A percentile compares a stretch with the other conserved stretches of the same genome.
These are phyloP conservation scores for Hypoxylon sp. DNA, from an alignment of 2,329 filamentous ascomycete genomes.

Conservation along the genomic window DNA sequence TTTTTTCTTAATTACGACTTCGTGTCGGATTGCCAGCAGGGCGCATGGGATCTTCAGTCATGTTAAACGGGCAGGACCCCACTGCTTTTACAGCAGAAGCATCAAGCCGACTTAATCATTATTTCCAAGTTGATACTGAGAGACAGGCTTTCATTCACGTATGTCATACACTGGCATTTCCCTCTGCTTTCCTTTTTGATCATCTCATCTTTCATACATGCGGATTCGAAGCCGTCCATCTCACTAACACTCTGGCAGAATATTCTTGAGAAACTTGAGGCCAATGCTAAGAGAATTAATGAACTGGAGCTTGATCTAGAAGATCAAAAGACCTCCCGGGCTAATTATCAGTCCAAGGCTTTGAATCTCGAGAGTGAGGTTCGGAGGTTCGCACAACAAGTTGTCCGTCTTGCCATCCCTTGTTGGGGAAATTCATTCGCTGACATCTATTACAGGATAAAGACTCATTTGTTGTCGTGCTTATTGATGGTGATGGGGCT, in stretches of 20 bases:
- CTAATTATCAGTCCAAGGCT: constrained; percentile 47
- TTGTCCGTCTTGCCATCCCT: constrained; percentile 45
- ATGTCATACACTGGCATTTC: constrained; percentile 28
- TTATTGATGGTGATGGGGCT: constrained; percentile 56
- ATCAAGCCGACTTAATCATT: constrained; percentile 48
- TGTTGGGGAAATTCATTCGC: constrained; percentile 12
- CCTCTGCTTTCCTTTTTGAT: not conserved
- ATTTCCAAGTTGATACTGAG: constrained; percentile 50
- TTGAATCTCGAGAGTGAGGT: constrained; percentile 46
- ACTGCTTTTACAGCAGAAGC: constrained; percentile 39
- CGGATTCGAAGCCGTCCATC: not conserved
- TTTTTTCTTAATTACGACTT: not conserved
- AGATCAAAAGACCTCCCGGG: constrained; percentile 51
- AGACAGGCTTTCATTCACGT: constrained; percentile 52
- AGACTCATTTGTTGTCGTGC: constrained; percentile 54
- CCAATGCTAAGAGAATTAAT: constrained; percentile 47
- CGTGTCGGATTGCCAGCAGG: constrained; percentile 16
- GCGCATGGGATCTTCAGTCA: constrained; percentile 39
- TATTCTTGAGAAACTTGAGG: constrained; percentile 50
- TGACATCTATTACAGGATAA: constrained; percentile 48
- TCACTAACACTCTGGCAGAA: constrained; percentile 44
- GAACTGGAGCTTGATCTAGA: constrained; percentile 52
- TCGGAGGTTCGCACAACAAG: constrained; percentile 42
- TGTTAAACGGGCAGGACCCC: constrained; percentile 48
- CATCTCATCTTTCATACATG: not conserved